Percentiles rank a stretch among this genome's conserved stretches.
Conservation (phyloP, 192 early-diverging fungal species). For the Nowakowskiella sp. region DNA sequence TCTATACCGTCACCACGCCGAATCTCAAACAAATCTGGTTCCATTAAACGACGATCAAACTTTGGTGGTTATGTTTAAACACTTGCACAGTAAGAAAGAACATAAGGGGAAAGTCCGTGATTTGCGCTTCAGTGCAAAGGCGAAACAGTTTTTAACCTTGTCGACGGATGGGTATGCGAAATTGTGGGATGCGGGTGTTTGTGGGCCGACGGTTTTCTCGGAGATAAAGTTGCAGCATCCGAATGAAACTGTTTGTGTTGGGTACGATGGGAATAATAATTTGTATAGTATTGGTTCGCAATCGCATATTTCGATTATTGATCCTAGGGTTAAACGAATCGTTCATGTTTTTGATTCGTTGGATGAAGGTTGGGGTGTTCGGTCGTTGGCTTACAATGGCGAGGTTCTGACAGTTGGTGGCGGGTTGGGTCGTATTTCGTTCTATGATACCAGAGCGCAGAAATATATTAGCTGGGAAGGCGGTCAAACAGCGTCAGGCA, state of each 20-base stretch:
- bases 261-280: constrained; percentile 9
- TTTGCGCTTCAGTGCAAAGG: constrained; percentile 27
- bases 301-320: constrained; percentile 31
- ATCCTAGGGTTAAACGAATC: constrained; percentile 24
- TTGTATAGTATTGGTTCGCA: constrained; percentile 35
- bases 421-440: constrained; percentile 52
- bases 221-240: constrained; percentile 24
- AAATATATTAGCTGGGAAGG: constrained; percentile 41
- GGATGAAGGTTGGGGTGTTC: constrained; percentile 66
- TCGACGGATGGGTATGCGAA: constrained; percentile 55
- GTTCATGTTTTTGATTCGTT: constrained; percentile 44
- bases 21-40: too few species aligned
- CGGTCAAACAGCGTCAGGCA: not conserved
- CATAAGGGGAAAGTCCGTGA: constrained; percentile 51
- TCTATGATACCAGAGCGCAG: constrained; percentile 53
- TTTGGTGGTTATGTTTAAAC: constrained; percentile 21
- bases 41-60: constrained; percentile 8
- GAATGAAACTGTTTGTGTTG: constrained; percentile 22
- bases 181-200: constrained; percentile 47
- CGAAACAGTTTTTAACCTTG: constrained; percentile 41
- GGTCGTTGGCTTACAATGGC: constrained; percentile 38
- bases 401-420: constrained; percentile 53
- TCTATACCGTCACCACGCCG: not conserved
- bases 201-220: constrained; percentile 16
- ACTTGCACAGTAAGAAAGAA: constrained; percentile 18